Percentiles rank a stretch among this genome's conserved stretches.
These are phyloP conservation scores for Juncus effusus DNA, from an alignment of 176 grass and related monocot genomes.

Conservation along the genomic window DNA sequence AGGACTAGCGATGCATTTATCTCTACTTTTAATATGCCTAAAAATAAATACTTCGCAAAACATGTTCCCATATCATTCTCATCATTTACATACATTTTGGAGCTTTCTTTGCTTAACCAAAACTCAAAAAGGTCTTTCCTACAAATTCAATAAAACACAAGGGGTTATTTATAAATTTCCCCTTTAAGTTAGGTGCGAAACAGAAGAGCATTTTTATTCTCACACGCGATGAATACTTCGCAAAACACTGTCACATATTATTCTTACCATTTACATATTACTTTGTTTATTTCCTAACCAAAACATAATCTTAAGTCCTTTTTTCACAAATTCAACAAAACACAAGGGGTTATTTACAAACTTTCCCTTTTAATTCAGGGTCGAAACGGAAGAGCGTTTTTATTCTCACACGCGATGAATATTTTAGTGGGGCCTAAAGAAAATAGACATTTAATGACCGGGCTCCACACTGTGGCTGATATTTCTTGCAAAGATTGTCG, in stretches of 20 bases:
- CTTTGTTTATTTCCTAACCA: background rate
- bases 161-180: background rate
- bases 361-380: constrained; percentile 32
- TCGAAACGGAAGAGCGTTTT: constrained; percentile 55
- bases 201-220: constrained; percentile 64
- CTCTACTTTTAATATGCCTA: no score
- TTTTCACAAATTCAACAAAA: background rate
- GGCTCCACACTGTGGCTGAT: constrained; percentile 61
- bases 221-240: constrained; percentile 34
- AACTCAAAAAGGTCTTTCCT: background rate
- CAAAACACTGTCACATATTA: background rate
- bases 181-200: constrained; percentile 42
- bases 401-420: constrained; percentile 83
- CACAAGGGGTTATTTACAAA: no score
- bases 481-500: constrained; percentile 61
- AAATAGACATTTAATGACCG: constrained; percentile 63
- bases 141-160: background rate
- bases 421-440: constrained; percentile 55
- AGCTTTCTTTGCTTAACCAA: no score
- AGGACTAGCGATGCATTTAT: no score
- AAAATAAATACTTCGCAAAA: no score
- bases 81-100: background rate
- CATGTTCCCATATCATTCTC: background rate
- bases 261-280: constrained; percentile 8
- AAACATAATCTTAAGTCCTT: background rate